Conservation (phyloP, 176 grass and related monocot species). For the Triticum timopheevii region DNA sequence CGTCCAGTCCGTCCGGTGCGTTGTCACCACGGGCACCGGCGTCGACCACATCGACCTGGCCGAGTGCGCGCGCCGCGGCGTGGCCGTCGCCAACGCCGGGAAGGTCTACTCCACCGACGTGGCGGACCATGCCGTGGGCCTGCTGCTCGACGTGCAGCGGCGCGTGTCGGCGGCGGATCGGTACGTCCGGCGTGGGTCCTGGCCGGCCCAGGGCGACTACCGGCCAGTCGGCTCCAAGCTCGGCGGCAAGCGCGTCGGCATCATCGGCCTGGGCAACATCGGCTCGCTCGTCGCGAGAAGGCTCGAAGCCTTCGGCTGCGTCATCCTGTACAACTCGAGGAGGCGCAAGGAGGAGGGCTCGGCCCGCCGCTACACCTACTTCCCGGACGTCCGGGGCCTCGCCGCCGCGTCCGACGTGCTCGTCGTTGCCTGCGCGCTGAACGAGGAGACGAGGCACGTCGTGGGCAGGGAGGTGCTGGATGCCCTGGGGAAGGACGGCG, state of each 20-base stretch:
- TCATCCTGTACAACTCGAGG: slow-evolving; percentile 44
- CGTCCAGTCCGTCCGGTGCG: slow-evolving; percentile 10
- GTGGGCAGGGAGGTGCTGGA: slow-evolving; percentile 38
- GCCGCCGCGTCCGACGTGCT: slow-evolving; percentile 42
- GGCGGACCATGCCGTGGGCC: slow-evolving; percentile 53
- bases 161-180: slow-evolving; percentile 33
- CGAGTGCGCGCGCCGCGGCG: slow-evolving; percentile 36
- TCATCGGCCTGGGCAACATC: slow-evolving; percentile 29
- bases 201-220: slow-evolving; percentile 32
- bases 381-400: slow-evolving; percentile 1
- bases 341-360: not conserved
- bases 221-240: slow-evolving; percentile 48
- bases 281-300: slow-evolving; percentile 48
- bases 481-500: slow-evolving; percentile 42
- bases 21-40: slow-evolving; percentile 26
- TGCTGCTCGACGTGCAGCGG: slow-evolving; percentile 42
- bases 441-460: slow-evolving; percentile 34
- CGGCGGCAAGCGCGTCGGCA: slow-evolving; percentile 36
- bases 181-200: slow-evolving; percentile 29
- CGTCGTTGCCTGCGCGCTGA: slow-evolving; percentile 39
- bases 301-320: slow-evolving; percentile 51
- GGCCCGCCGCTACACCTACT: slow-evolving; percentile 20
- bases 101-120: slow-evolving; percentile 24
- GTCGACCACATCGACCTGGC: slow-evolving; percentile 46
- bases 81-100: slow-evolving; percentile 25